phyloP scores from a whole-genome alignment of 192 early-diverging fungal species.

The Coemansia sp. region DNA sequence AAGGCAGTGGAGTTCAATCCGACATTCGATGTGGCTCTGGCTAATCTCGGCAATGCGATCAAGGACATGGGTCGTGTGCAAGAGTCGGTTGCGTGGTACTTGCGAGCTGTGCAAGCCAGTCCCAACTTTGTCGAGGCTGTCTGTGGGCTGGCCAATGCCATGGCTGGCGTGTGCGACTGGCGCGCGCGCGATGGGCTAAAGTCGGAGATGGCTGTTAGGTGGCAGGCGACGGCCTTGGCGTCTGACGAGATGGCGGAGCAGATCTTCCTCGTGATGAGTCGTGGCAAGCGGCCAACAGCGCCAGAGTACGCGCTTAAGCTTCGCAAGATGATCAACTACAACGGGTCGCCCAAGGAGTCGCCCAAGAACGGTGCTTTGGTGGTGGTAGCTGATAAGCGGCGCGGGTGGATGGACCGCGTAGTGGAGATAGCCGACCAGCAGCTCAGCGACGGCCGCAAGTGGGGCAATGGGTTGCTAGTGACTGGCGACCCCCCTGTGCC shows the following conservation, averaged over 20 bases:
- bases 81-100: slow-evolving; percentile 84
- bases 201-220: slow-evolving; percentile 35
- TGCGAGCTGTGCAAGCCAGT: slow-evolving; percentile 79
- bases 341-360: neutral
- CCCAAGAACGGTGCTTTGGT: slow-evolving; percentile 6
- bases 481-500: slow-evolving; percentile 13
- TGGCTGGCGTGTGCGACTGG: slow-evolving; percentile 92
- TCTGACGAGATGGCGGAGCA: slow-evolving; percentile 35
- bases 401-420: slow-evolving; percentile 77
- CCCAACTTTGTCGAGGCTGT: slow-evolving; percentile 92
- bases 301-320: slow-evolving; percentile 29
- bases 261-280: slow-evolving; percentile 48
- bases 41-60: slow-evolving; percentile 91
- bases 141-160: slow-evolving; percentile 86
- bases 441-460: slow-evolving; percentile 64
- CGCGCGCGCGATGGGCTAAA: slow-evolving; percentile 71
- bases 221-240: slow-evolving; percentile 24
- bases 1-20: slow-evolving; percentile 85
- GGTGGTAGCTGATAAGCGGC: slow-evolving; percentile 28
- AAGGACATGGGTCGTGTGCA: slow-evolving; percentile 92
- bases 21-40: slow-evolving; percentile 88
- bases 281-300: slow-evolving; percentile 37
- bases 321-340: slow-evolving; percentile 26
- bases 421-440: slow-evolving; percentile 80
- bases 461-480: slow-evolving; percentile 62